These are phyloP conservation scores for Spiraea crenata DNA, from an alignment of 331 rosid species.

Conservation along the genomic window DNA sequence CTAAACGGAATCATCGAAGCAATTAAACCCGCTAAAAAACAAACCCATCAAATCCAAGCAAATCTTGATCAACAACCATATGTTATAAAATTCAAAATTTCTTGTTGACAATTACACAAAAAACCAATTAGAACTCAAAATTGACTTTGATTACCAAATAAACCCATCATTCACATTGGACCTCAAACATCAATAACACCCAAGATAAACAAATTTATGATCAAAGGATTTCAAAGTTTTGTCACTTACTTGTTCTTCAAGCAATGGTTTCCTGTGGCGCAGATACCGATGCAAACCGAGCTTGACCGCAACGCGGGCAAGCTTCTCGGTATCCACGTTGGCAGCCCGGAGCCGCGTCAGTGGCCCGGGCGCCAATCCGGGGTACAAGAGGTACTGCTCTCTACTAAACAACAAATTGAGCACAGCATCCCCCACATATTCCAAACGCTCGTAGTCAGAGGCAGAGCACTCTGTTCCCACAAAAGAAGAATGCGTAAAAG, in stretches of 20 bases:
- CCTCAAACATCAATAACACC: background rate
- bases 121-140: background rate
- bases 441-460: constrained; percentile 46
- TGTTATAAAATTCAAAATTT: background rate
- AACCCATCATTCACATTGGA: background rate
- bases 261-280: constrained; percentile 49
- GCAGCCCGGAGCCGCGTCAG: constrained; percentile 56
- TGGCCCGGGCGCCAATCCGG: constrained; percentile 35
- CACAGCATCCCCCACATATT: constrained; percentile 57
- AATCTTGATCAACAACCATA: background rate
- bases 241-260: constrained; percentile 41
- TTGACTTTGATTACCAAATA: background rate
- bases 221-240: background rate
- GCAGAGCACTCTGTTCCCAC: background rate
- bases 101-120: background rate
- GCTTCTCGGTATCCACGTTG: constrained; percentile 68
- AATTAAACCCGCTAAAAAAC: background rate
- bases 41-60: background rate
- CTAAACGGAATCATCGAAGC: background rate
- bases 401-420: constrained; percentile 36
- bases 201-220: no score
- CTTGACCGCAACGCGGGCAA: constrained; percentile 54
- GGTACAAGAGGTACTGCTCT: constrained; percentile 43
- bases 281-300: constrained; percentile 50
- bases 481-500: constrained; percentile 51